Base-by-base conservation (phyloP, 805 yeast genomes). In the Lipomyces starkeyi region DNA sequence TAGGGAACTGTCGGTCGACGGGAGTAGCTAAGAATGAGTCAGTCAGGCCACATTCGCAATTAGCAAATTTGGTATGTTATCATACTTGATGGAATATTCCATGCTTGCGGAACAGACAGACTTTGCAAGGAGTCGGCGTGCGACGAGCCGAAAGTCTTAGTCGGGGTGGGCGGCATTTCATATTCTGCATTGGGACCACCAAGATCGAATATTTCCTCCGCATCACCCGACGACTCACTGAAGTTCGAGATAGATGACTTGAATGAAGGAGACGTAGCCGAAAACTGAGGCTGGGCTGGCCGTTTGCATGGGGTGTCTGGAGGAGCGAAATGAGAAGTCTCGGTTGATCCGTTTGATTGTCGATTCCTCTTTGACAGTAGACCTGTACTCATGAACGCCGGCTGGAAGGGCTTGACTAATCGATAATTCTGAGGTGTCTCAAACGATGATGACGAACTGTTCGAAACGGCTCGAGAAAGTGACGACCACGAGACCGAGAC, bases 361-460 rank as follows among this genome's bases (percentile, higher is more conserved):
- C 78, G 78, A 58, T 87, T 80, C 78, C 89, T 81, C 76, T 88
- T 88, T 52, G 89, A 86, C 67, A 88, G 78, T 47, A 91, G 79
- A 0, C 97, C 97, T 0, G 91, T 80, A 1, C 93, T 85, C 76
- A 86, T 83, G 78, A 91, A 91, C 17, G 95, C 97, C 0, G 93
- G 88, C 76, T 91, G 97, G 53, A 91, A 82, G 2, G 97, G 97
- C 75, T 89, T 90, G 27, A 90, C 95, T 59, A 87, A 85, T 71
- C 87, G 85, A 78, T 88, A 91, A 17, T 84, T 81, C 53, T 83
- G 86, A 1, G 90, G 88, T 0, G 88, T 84, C 43, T 78, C 74
- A 65, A 80, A 80, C 20, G 69, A 70, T 0, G 65, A 59, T 17
- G 61, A 35, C 6, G 43, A 35, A 4, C 40, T 37, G 5, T 40